These are phyloP conservation scores for Trichophaea hybrida DNA, from an alignment of 2,329 filamentous ascomycete genomes.

Conservation along the genomic window DNA sequence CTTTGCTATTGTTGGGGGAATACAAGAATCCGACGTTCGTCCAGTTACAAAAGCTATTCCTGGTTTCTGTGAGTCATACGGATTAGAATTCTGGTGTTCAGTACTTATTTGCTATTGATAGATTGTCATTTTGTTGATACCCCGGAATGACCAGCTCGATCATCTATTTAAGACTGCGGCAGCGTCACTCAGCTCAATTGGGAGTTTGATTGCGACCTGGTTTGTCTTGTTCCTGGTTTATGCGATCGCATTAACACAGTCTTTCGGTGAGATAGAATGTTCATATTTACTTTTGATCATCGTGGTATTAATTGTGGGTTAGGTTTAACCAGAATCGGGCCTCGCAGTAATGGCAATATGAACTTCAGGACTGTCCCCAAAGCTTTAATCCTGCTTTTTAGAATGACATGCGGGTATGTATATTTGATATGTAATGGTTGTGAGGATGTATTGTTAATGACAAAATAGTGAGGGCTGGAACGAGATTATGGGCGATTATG, in stretches of 20 bases:
- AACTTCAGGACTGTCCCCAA: slow-evolving; percentile 93
- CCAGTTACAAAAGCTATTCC: slow-evolving; percentile 82
- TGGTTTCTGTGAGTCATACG: slow-evolving; percentile 46
- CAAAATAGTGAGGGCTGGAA: slow-evolving; percentile 77
- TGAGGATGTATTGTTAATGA: slow-evolving; percentile 4
- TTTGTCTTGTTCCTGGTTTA: slow-evolving; percentile 93
- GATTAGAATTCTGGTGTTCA: background rate
- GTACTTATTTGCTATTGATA: slow-evolving; percentile 2
- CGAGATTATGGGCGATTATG: slow-evolving; percentile 88
- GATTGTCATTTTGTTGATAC: slow-evolving; percentile 78
- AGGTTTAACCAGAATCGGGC: slow-evolving; percentile 70
- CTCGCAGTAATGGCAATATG: slow-evolving; percentile 57
- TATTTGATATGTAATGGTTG: background rate
- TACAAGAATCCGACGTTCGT: slow-evolving; percentile 46
- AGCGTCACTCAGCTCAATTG: slow-evolving; percentile 67
- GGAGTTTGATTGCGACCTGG: slow-evolving; percentile 90
- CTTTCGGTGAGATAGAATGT: slow-evolving; percentile 44
- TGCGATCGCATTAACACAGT: slow-evolving; percentile 89
- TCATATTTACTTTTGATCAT: background rate
- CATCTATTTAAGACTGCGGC: slow-evolving; percentile 91
- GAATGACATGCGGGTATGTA: slow-evolving; percentile 56
- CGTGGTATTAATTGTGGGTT: background rate
- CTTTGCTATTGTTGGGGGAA: slow-evolving; percentile 56
- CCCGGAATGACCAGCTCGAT: slow-evolving; percentile 89
- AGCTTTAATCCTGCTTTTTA: slow-evolving; percentile 81